These are phyloP conservation scores for Lachnellula hyalina DNA, from an alignment of 2,329 filamentous ascomycete genomes.

Conservation along the genomic window DNA sequence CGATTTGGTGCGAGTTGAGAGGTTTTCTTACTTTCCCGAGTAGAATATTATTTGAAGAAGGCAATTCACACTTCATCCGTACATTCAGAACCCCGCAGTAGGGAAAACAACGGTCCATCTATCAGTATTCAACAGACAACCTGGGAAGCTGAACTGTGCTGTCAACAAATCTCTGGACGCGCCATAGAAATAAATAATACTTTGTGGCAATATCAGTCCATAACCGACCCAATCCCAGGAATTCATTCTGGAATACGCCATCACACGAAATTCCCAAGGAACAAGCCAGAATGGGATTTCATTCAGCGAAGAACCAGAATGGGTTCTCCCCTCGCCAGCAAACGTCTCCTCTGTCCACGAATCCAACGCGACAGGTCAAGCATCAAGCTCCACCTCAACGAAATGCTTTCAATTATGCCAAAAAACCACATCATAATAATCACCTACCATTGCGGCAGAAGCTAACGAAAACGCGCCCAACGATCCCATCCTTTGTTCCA, in stretches of 20 bases:
- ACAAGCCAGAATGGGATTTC: neutral
- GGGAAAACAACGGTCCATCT: neutral
- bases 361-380: too few relatives aligned
- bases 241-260: neutral
- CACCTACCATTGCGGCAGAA: neutral
- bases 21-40: neutral
- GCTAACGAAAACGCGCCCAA: neutral
- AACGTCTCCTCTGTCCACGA: too few relatives aligned
- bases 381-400: neutral
- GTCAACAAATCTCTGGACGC: neutral
- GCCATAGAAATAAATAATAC: neutral
- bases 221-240: neutral
- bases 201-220: neutral
- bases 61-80: neutral
- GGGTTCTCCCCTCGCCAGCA: too few relatives aligned
- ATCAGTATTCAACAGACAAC: neutral
- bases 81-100: neutral
- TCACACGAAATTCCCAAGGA: neutral
- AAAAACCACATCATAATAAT: neutral
- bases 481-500: neutral
- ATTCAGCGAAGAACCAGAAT: too few relatives aligned
- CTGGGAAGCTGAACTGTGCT: neutral
- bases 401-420: neutral
- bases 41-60: neutral
- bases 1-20: constrained; percentile 7